phyloP scores from a whole-genome alignment of 139 green algal genomes.

The Chlorella sp. region DNA sequence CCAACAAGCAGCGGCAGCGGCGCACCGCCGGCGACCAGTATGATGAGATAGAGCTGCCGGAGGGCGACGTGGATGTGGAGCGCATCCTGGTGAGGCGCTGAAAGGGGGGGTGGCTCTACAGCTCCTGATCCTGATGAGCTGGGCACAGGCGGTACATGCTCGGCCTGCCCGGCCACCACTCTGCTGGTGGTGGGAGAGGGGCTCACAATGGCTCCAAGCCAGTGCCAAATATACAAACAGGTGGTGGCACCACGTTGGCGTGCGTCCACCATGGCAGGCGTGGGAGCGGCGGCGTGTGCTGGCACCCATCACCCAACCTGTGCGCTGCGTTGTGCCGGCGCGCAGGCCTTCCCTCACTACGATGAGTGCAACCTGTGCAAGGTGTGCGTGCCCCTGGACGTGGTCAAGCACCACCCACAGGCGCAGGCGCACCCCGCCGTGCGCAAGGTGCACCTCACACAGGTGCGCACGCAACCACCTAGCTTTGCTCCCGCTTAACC shows the following conservation, averaged over 20 bases:
- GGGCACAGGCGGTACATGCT: no score
- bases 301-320: background rate
- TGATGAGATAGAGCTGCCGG: background rate
- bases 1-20: background rate
- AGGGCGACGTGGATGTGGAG: background rate
- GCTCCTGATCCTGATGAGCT: no score
- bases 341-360: constrained; percentile 26
- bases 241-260: no score
- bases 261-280: no score
- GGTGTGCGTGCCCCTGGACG: constrained; percentile 8
- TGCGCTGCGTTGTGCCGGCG: background rate
- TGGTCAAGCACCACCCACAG: constrained; percentile 14
- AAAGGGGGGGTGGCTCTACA: background rate
- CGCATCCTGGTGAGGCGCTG: background rate
- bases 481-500: no score
- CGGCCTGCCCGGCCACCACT: no score
- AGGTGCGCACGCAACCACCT: no score
- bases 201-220: no score
- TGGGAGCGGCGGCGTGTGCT: background rate
- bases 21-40: background rate
- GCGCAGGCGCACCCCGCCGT: background rate
- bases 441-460: no score
- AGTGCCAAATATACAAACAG: no score
- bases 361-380: constrained; percentile 27
- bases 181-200: no score